Evolutionary conservation across 192 early-diverging fungal genomes (phyloP).

Genomic region (Coemansia sp.): DNA sequence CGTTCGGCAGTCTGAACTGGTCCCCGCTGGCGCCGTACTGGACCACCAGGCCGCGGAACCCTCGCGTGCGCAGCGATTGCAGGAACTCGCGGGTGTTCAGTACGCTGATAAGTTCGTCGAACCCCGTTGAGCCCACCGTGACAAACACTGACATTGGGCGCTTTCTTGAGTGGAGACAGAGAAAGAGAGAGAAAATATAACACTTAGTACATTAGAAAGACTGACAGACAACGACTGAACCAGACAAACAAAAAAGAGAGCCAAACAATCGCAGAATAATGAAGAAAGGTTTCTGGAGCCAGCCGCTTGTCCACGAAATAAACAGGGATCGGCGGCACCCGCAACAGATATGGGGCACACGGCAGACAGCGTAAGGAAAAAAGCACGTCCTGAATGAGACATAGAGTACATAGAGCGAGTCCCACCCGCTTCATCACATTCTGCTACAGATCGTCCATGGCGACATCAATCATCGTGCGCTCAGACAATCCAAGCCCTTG

Average conservation of each 20-base stretch:
- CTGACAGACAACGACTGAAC: not conserved
- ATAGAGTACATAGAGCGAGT: too few relatives aligned
- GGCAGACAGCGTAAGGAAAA: not conserved
- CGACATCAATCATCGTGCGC: conserved; percentile 19
- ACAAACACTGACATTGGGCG: conserved; percentile 62
- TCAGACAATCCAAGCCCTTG: conserved; percentile 31
- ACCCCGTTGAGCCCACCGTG: conserved; percentile 91
- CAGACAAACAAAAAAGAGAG: too few relatives aligned
- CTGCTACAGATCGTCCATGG: conserved; percentile 20
- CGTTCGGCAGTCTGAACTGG: conserved; percentile 27
- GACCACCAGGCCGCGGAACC: conserved; percentile 60
- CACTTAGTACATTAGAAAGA: not conserved
- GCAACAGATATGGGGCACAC: too few relatives aligned
- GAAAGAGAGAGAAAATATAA: not conserved
- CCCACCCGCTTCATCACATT: not conserved
- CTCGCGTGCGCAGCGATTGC: conserved; percentile 43
- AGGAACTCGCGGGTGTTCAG: conserved; percentile 56
- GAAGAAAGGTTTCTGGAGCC: too few relatives aligned
- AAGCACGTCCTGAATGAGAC: too few relatives aligned
- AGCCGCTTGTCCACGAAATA: too few relatives aligned
- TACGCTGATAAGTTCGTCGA: conserved; percentile 69
- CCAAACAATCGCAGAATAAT: not conserved
- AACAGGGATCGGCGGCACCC: too few relatives aligned
- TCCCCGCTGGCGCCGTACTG: conserved; percentile 67
- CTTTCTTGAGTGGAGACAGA: not conserved